phyloP scores from a whole-genome alignment of 345 rosid species.

The Citrus reticulata region DNA sequence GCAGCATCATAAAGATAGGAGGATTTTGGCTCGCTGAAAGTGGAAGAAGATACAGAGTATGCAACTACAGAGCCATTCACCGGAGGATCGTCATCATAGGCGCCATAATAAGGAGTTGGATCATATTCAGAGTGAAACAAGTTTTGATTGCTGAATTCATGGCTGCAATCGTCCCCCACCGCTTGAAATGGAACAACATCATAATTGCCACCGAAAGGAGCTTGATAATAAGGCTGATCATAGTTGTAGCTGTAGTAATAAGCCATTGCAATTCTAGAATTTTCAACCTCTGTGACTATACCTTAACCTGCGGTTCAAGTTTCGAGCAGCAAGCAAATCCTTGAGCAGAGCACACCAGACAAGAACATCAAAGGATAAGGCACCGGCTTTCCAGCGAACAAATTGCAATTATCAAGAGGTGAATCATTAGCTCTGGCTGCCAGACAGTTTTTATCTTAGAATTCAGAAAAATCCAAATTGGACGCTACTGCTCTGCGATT shows the following conservation, averaged over 20 bases:
- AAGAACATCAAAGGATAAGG: background rate
- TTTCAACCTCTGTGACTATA: background rate
- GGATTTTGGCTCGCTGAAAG: constrained; percentile 36
- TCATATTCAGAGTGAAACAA: background rate
- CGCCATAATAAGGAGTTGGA: constrained; percentile 10
- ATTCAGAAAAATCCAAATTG: background rate
- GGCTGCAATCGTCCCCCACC: background rate
- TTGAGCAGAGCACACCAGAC: background rate
- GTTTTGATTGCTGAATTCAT: constrained; percentile 6
- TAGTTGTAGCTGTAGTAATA: constrained; percentile 14
- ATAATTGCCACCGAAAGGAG: background rate
- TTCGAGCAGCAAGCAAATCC: background rate
- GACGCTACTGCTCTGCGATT: background rate
- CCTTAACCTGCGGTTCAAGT: background rate
- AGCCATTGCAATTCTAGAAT: constrained; percentile 17
- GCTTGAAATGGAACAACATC: constrained; percentile 9
- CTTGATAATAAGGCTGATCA: background rate
- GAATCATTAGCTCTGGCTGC: background rate
- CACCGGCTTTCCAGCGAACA: background rate
- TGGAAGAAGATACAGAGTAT: constrained; percentile 42
- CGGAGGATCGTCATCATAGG: constrained; percentile 17
- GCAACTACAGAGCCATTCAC: constrained; percentile 15
- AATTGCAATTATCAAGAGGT: background rate
- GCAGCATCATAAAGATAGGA: constrained; percentile 16
- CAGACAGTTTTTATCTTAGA: background rate